Base-by-base conservation (phyloP, 371 early-diverging fungal species). In the Mortierella sp. region DNA sequence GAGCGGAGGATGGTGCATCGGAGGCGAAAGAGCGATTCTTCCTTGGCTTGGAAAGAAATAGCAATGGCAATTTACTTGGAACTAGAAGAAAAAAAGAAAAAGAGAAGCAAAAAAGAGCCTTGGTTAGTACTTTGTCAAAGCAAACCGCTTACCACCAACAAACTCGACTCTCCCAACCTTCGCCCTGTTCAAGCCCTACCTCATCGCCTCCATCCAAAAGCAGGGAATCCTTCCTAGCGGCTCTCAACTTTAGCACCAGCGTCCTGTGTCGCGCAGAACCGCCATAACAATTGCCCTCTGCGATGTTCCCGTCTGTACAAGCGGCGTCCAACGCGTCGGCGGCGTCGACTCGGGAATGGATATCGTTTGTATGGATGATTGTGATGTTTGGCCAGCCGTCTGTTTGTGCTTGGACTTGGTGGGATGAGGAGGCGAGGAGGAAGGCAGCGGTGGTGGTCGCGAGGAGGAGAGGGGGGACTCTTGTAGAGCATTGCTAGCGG, bases 161-260 rank as follows among this genome's bases (percentile, higher is more conserved):
- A n/a, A n/a, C 69, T 24, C 50, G 1, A 19, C 10, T 51, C 51
- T 1, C 51, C 51, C n/a, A n/a, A n/a, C n/a, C n/a, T n/a, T n/a
- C n/a, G 5, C 19, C 51, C 51, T n/a, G n/a, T n/a, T n/a, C n/a
- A n/a, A n/a, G 89, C 81, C 90, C 89, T 74, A 93, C 88, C 81
- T 94, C 91, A 84, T 95, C 95, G 37, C 94, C 95, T n/a, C 90
- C 95, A 73, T 95, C 93, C 55, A 95, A 73, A 24, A 94, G 79
- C 43, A 93, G 70, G 4, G 89, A 80, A 76, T 84, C 79, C 75
- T 90, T 82, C 24, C 82, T 82, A 51, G 87, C 81, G 5, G 80
- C 46, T 28, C 92, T 89, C 70, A 91, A 80, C 51, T 83, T 71
- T 55, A 92, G 82, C 59, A 93, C 85, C 0, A 90, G 73, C 6